Conservation (phyloP, 1,284 basidiomycete species). For the Sutorius eximius region DNA sequence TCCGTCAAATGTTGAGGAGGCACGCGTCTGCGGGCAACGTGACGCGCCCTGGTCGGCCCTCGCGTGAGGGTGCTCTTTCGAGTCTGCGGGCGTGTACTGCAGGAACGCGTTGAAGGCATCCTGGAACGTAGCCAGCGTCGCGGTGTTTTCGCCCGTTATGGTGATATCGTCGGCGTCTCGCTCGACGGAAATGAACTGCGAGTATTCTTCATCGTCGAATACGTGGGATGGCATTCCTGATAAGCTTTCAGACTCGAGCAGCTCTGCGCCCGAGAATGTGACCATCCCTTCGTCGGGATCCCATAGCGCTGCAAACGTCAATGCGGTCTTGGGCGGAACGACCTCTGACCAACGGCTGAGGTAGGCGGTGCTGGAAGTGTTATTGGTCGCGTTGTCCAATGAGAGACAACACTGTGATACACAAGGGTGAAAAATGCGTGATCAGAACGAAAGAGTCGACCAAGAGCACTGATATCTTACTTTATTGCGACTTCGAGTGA, state of each 20-base stretch:
- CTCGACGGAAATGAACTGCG: slow-evolving; percentile 42
- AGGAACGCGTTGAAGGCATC: slow-evolving; percentile 33
- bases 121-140: slow-evolving; percentile 28
- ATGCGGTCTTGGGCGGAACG: slow-evolving; percentile 51
- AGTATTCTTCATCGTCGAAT: slow-evolving; percentile 39
- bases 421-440: neutral
- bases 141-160: slow-evolving; percentile 30
- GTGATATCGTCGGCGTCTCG: slow-evolving; percentile 11
- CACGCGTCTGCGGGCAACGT: slow-evolving; percentile 19
- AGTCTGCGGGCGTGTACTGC: slow-evolving; percentile 22
- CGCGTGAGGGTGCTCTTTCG: slow-evolving; percentile 18
- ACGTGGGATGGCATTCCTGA: slow-evolving; percentile 25
- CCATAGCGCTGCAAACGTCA: slow-evolving; percentile 60
- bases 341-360: slow-evolving; percentile 53
- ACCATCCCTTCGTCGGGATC: slow-evolving; percentile 57
- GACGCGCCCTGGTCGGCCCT: slow-evolving; percentile 10
- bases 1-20: slow-evolving; percentile 40
- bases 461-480: slow-evolving; percentile 8
- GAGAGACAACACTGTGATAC: slow-evolving; percentile 25
- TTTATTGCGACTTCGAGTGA: slow-evolving; percentile 19
- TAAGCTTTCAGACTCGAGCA: slow-evolving; percentile 39
- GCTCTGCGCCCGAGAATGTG: slow-evolving; percentile 51
- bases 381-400: slow-evolving; percentile 18
- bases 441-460: neutral
- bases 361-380: slow-evolving; percentile 9